phyloP scores from a whole-genome alignment of 176 grass and related monocot species.

The Saccharum officinarum region DNA sequence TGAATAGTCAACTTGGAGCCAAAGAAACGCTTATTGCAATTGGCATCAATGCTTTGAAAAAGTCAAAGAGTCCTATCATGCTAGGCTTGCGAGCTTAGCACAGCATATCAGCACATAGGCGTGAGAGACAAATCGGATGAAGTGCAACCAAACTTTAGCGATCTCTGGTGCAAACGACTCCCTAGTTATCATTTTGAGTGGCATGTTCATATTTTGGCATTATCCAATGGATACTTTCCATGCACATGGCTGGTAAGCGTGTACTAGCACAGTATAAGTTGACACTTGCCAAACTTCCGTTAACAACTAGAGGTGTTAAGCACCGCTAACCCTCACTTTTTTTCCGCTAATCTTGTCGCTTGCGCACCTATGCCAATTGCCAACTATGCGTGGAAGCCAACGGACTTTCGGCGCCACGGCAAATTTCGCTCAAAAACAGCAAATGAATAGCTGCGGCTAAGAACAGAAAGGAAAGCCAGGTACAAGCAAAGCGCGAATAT shows the following conservation, averaged over 20 bases:
- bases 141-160: conserved; percentile 14
- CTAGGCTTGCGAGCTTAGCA: background rate
- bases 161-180: background rate
- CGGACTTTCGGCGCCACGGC: conserved; percentile 5
- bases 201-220: conserved; percentile 17
- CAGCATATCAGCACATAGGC: conserved; percentile 4
- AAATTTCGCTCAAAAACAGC: background rate
- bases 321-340: conserved; percentile 9
- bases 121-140: background rate
- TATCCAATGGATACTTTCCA: conserved; percentile 31
- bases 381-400: conserved; percentile 17
- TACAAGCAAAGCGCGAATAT: conserved; percentile 2
- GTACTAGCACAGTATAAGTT: background rate
- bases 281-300: conserved; percentile 23
- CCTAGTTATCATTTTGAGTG: background rate
- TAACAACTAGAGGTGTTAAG: conserved; percentile 5
- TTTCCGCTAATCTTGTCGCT: background rate
- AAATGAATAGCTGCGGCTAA: background rate
- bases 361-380: background rate
- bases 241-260: background rate
- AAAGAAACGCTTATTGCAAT: background rate
- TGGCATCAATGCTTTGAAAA: background rate
- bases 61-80: background rate
- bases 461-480: background rate
- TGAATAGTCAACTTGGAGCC: background rate